phyloP scores from a whole-genome alignment of 2,329 filamentous ascomycete genomes.

The Colletotrichum sp. region DNA sequence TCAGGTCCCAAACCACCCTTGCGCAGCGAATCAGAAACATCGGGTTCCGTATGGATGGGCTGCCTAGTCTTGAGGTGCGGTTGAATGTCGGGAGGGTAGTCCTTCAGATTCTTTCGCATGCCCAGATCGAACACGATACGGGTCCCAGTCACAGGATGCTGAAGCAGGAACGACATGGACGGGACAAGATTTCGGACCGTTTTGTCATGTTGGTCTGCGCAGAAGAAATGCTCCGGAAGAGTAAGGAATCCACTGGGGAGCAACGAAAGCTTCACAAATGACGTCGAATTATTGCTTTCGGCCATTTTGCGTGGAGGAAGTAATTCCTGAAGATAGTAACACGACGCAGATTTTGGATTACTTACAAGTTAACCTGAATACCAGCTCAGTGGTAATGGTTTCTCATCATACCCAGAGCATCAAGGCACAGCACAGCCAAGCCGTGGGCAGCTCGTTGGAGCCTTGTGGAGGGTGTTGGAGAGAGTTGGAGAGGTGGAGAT shows the following conservation, averaged over 20 bases:
- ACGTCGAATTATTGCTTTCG: background rate
- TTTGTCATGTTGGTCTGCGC: background rate
- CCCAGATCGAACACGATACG: background rate
- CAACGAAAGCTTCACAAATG: background rate
- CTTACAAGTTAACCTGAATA: background rate
- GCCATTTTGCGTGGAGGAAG: background rate
- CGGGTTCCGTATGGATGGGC: background rate
- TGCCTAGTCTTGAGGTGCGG: background rate
- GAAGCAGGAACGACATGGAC: background rate
- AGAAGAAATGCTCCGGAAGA: background rate
- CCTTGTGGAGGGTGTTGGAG: background rate
- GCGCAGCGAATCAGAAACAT: background rate
- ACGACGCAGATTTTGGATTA: background rate
- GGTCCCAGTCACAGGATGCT: background rate
- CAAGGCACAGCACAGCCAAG: background rate
- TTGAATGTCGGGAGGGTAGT: background rate
- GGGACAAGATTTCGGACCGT: background rate
- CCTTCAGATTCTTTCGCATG: background rate
- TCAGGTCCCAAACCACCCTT: background rate
- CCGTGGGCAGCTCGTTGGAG: background rate
- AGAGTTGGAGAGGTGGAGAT: background rate
- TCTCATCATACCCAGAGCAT: background rate
- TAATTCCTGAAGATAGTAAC: rapidly evolving
- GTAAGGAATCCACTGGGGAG: background rate
- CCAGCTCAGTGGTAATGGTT: background rate